These are phyloP conservation scores for Medicago ruthenica DNA, from an alignment of 306 rosid species.

Conservation along the genomic window DNA sequence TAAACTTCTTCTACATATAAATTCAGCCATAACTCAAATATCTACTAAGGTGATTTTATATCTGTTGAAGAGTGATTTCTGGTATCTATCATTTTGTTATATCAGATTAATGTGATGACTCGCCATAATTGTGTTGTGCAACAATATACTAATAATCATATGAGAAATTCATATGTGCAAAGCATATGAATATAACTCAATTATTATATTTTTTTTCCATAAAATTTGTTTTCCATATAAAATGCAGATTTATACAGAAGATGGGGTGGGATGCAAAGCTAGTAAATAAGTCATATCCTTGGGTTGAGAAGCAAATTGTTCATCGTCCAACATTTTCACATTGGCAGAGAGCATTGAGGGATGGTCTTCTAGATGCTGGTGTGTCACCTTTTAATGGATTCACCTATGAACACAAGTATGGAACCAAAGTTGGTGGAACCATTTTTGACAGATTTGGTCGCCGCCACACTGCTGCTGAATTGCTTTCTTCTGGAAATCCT, in stretches of 20 bases:
- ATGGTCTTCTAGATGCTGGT: conserved; percentile 77
- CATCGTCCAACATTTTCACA: conserved; percentile 65
- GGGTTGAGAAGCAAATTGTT: conserved; percentile 88
- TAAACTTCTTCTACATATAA: too few species aligned
- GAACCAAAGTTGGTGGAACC: conserved; percentile 97
- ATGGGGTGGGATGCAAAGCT: conserved; percentile 75
- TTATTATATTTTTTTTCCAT: not conserved
- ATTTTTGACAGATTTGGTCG: conserved; percentile 80
- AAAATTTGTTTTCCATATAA: not conserved
- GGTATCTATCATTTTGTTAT: too few species aligned
- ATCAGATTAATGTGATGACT: too few species aligned
- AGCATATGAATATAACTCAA: not conserved
- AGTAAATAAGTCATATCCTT: conserved; percentile 78
- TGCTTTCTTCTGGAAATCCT: conserved; percentile 71
- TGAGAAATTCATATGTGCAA: too few species aligned
- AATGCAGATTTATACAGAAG: conserved; percentile 70
- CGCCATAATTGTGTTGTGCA: too few species aligned
- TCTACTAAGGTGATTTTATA: too few species aligned
- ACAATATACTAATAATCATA: too few species aligned
- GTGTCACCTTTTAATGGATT: conserved; percentile 90
- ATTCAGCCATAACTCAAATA: too few species aligned
- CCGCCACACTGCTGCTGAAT: conserved; percentile 90
- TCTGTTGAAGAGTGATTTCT: too few species aligned
- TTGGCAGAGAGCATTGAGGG: conserved; percentile 74
- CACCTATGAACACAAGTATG: conserved; percentile 88